phyloP scores from a whole-genome alignment of 176 grass and related monocot genomes.

The Aegilops bicornis region DNA sequence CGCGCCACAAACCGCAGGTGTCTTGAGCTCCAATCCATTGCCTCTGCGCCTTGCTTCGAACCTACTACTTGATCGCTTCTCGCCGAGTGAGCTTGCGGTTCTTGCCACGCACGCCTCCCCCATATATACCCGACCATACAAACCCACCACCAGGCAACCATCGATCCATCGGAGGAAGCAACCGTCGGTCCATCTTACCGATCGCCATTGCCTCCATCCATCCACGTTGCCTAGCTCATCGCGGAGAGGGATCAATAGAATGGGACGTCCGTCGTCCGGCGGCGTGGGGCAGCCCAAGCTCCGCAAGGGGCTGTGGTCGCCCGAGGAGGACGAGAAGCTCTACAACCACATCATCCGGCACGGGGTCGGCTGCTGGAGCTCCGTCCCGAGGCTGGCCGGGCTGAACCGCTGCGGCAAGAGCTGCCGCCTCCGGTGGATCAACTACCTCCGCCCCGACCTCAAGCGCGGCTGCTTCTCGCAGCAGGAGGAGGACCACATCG shows the following conservation, averaged over 20 bases:
- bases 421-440: conserved; percentile 89
- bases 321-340: conserved; percentile 88
- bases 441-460: conserved; percentile 89
- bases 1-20: conserved; percentile 31
- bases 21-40: conserved; percentile 12
- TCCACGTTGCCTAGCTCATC: not conserved
- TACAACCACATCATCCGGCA: conserved; percentile 90
- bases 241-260: not conserved
- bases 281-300: conserved; percentile 62
- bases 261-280: conserved; percentile 55
- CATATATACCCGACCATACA: conserved; percentile 45
- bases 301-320: conserved; percentile 84
- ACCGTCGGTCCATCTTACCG: not conserved
- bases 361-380: conserved; percentile 87
- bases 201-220: conserved; percentile 20
- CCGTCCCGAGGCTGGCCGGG: conserved; percentile 72
- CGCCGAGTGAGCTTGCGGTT: conserved; percentile 18
- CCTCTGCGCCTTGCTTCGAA: conserved; percentile 60
- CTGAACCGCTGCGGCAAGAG: conserved; percentile 90
- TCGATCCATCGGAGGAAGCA: not conserved
- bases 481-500: conserved; percentile 21
- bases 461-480: conserved; percentile 47
- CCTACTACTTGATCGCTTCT: conserved; percentile 65
- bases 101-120: conserved; percentile 50
- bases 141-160: not conserved